Conservation (phyloP, 352 stramenopile genomes). For the Globisporangium lucens region DNA sequence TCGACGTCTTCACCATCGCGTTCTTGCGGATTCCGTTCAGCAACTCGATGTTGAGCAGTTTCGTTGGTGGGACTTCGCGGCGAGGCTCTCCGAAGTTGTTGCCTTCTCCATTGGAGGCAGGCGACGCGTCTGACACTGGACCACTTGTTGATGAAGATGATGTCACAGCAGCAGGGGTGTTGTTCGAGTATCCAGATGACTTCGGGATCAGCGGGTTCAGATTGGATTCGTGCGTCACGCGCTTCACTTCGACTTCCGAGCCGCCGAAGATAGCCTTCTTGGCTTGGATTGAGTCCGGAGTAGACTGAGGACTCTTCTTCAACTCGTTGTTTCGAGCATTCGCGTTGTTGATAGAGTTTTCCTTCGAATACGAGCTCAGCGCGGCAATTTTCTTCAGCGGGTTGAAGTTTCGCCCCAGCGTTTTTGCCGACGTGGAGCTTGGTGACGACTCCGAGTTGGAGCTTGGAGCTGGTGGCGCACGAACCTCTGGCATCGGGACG, state of each 20-base stretch:
- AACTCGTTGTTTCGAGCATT: conserved; percentile 25
- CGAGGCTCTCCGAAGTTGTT: conserved; percentile 13
- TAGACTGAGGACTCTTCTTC: conserved; percentile 19
- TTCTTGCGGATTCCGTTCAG: conserved; percentile 36
- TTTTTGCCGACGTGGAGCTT: neutral
- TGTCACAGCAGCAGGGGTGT: conserved; percentile 11
- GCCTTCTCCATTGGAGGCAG: conserved; percentile 5
- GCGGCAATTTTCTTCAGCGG: conserved; percentile 62
- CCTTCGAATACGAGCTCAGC: conserved; percentile 40
- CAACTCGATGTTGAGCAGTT: conserved; percentile 43
- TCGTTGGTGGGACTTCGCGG: conserved; percentile 30
- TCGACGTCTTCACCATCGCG: conserved; percentile 33
- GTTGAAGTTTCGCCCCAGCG: conserved; percentile 42
- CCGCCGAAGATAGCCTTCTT: conserved; percentile 17
- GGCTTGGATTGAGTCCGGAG: conserved; percentile 21
- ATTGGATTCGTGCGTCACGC: conserved; percentile 24
- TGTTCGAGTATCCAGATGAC: conserved; percentile 11
- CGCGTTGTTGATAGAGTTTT: conserved; percentile 36
- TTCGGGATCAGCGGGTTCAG: conserved; percentile 8
- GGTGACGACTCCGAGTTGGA: conserved; percentile 18
- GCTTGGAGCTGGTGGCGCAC: conserved; percentile 17
- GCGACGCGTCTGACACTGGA: neutral
- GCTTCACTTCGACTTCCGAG: conserved; percentile 40
- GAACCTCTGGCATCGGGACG: neutral
- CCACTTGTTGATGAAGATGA: conserved; percentile 7